A percentile compares a stretch with the other conserved stretches of the same genome.
Conservation (phyloP, 495 filamentous ascomycete genomes). For the Cenococcum geophilum region DNA sequence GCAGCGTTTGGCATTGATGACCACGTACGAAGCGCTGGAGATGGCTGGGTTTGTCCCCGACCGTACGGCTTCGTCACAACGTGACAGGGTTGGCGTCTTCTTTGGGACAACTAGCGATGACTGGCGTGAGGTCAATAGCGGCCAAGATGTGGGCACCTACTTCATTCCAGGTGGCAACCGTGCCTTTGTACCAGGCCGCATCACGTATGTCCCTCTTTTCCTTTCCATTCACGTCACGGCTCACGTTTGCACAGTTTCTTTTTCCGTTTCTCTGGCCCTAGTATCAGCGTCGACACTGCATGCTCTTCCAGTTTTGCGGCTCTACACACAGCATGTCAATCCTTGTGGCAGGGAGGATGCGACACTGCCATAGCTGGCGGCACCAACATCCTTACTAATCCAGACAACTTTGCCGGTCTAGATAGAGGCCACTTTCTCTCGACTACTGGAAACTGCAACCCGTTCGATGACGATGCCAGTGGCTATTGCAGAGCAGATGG, state of each 20-base stretch:
- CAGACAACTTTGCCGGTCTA: constrained; percentile 36
- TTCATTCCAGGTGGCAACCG: constrained; percentile 35
- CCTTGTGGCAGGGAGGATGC: constrained; percentile 37
- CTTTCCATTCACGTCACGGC: constrained; percentile 32
- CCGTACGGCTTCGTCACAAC: constrained; percentile 30
- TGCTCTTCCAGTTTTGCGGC: constrained; percentile 39
- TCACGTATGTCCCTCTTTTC: constrained; percentile 36
- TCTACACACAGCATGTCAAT: constrained; percentile 37
- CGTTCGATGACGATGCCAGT: constrained; percentile 40
- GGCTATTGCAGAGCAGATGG: constrained; percentile 42
- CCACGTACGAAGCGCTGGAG: constrained; percentile 40
- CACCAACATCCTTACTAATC: constrained; percentile 38
- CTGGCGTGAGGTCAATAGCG: constrained; percentile 32
- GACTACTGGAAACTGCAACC: constrained; percentile 41
- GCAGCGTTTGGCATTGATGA: constrained; percentile 38
- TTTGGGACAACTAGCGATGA: constrained; percentile 39
- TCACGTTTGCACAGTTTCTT: constrained; percentile 38
- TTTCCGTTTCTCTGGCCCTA: constrained; percentile 4
- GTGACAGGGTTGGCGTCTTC: constrained; percentile 37
- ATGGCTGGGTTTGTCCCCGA: constrained; percentile 37
- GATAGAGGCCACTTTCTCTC: constrained; percentile 39
- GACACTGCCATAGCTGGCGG: constrained; percentile 43
- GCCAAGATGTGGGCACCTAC: constrained; percentile 34
- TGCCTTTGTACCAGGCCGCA: constrained; percentile 35
- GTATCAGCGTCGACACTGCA: constrained; percentile 32